Evolutionary conservation across 345 rosid species (phyloP).

Genomic region (Aquilaria malaccensis): DNA sequence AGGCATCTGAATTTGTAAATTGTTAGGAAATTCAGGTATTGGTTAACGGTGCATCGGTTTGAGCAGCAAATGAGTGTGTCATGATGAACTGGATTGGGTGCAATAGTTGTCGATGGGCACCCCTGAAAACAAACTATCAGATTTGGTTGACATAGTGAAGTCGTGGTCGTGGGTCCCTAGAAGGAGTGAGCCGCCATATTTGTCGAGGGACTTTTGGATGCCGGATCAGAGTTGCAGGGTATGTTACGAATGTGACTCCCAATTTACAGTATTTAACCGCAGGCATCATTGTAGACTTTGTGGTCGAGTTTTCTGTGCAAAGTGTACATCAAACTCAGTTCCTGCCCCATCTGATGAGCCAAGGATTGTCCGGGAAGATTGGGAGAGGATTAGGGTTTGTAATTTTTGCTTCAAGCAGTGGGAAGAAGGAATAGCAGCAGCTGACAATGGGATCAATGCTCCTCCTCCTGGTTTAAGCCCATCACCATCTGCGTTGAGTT

Average conservation of each 20-base stretch:
- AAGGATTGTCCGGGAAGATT: conserved; percentile 45
- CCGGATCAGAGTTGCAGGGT: conserved; percentile 95
- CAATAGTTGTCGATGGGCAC: conserved; percentile 73
- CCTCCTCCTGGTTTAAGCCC: conserved; percentile 53
- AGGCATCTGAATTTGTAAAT: conserved; percentile 6
- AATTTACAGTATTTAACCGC: conserved; percentile 79
- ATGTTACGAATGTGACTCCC: conserved; percentile 94
- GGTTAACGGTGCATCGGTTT: conserved; percentile 11
- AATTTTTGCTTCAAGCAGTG: conserved; percentile 84
- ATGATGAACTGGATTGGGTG: conserved; percentile 48
- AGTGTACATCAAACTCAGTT: conserved; percentile 68
- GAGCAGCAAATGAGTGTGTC: conserved; percentile 53
- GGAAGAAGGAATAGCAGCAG: conserved; percentile 45
- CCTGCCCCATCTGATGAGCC: conserved; percentile 61
- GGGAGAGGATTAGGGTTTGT: conserved; percentile 78
- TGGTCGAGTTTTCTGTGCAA: conserved; percentile 89
- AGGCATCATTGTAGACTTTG: conserved; percentile 93
- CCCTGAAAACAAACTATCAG: conserved; percentile 62
- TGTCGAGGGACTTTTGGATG: conserved; percentile 96
- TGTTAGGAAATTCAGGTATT: conserved; percentile 11
- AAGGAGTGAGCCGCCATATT: conserved; percentile 47
- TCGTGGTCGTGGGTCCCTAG: conserved; percentile 87
- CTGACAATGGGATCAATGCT: conserved; percentile 40
- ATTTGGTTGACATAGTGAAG: conserved; percentile 59
- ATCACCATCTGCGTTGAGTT: conserved; percentile 70